Evolutionary conservation across 345 rosid genomes (phyloP).

Genomic region (Viola odorata): DNA sequence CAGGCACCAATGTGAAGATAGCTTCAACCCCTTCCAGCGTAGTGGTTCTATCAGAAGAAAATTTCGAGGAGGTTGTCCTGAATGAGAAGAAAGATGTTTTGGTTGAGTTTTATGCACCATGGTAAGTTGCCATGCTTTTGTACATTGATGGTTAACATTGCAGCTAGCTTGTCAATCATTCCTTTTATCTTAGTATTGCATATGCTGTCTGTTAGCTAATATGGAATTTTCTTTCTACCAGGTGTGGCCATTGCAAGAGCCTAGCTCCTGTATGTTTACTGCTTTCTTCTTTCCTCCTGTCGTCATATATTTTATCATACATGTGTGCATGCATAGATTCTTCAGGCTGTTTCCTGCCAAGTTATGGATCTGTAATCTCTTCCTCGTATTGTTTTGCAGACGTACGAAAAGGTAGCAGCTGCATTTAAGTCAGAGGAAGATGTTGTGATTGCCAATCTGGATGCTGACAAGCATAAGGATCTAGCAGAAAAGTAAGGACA

Average conservation of each 20-base stretch:
- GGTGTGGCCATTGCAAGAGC: slow-evolving; percentile 99
- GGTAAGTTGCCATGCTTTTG: slow-evolving; percentile 36
- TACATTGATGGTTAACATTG: background rate
- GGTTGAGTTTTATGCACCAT: slow-evolving; percentile 98
- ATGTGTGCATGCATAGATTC: background rate
- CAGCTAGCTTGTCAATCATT: background rate
- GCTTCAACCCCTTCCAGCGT: slow-evolving; percentile 72
- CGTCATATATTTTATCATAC: background rate
- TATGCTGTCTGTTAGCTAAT: background rate
- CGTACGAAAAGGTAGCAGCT: slow-evolving; percentile 82
- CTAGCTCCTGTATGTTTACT: slow-evolving; percentile 83
- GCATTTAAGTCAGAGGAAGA: slow-evolving; percentile 71
- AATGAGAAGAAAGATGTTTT: slow-evolving; percentile 85
- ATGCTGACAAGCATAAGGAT: slow-evolving; percentile 81
- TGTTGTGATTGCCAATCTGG: slow-evolving; percentile 86
- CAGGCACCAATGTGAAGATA: slow-evolving; percentile 90
- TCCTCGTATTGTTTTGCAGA: slow-evolving; percentile 30
- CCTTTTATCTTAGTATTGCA: slow-evolving; percentile 1
- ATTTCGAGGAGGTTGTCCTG: slow-evolving; percentile 71
- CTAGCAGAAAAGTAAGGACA: slow-evolving; percentile 71
- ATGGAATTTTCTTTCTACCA: slow-evolving; percentile 31
- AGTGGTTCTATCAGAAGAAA: slow-evolving; percentile 67
- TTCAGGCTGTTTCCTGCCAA: background rate
- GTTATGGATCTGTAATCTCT: slow-evolving; percentile 6
- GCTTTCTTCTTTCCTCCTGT: slow-evolving; percentile 1